Conservation (phyloP, 805 yeast species). For the Suhomyces faveliae region DNA sequence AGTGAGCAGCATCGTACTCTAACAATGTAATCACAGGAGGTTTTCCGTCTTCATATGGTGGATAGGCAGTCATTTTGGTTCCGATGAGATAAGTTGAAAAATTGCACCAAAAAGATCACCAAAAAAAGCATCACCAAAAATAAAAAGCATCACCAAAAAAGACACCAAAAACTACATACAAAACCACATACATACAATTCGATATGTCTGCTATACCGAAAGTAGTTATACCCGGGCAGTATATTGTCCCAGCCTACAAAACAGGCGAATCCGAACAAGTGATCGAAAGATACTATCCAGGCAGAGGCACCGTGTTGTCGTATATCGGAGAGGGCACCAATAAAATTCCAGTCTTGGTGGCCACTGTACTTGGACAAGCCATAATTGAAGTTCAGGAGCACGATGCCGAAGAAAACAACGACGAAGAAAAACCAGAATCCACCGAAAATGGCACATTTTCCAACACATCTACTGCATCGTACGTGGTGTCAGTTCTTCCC, state of each 20-base stretch:
- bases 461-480: conserved; percentile 12
- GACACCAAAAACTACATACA: neutral
- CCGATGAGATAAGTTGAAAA: conserved; percentile 6
- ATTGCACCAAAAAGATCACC: neutral
- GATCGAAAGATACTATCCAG: conserved; percentile 52
- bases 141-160: neutral
- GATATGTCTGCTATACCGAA: conserved; percentile 6
- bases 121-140: neutral
- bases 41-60: conserved; percentile 41
- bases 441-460: conserved; percentile 7
- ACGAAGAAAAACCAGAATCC: neutral
- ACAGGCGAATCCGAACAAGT: conserved; percentile 23
- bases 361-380: conserved; percentile 67
- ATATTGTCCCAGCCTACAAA: conserved; percentile 58
- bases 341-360: conserved; percentile 44
- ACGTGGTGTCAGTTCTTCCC: conserved; percentile 32
- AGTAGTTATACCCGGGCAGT: conserved; percentile 66
- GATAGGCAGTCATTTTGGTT: conserved; percentile 25
- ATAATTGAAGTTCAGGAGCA: conserved; percentile 23
- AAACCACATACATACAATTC: neutral
- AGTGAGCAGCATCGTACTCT: conserved; percentile 51
- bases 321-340: conserved; percentile 38
- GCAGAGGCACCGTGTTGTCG: conserved; percentile 61
- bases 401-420: conserved; percentile 15
- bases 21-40: conserved; percentile 47